These are phyloP conservation scores for Rhizopogon parksii DNA, from an alignment of 1,284 basidiomycete species.

Conservation along the genomic window DNA sequence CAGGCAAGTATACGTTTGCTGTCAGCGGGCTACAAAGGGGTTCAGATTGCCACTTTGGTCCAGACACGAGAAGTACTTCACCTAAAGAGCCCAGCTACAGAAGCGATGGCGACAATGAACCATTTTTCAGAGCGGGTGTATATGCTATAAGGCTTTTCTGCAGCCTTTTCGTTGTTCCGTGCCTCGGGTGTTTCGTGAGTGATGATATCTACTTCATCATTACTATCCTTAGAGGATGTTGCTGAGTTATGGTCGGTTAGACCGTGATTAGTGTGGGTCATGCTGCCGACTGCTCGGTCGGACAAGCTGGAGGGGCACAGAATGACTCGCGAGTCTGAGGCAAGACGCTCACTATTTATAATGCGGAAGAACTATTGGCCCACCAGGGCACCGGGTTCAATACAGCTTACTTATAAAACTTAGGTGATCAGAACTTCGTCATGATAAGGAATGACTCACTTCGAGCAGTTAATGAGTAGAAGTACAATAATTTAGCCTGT, in stretches of 20 bases:
- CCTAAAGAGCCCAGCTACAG: slow-evolving; percentile 61
- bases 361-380: no score
- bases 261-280: background rate
- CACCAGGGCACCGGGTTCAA: no score
- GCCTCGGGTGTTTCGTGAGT: background rate
- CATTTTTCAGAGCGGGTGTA: slow-evolving; percentile 58
- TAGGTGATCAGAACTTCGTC: no score
- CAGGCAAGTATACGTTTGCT: slow-evolving; percentile 72
- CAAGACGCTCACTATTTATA: no score
- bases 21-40: slow-evolving; percentile 51
- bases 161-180: background rate
- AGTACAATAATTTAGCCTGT: slow-evolving; percentile 5
- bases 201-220: background rate
- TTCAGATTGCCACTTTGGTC: background rate
- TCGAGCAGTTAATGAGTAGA: background rate
- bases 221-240: background rate
- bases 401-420: no score
- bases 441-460: no score
- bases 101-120: slow-evolving; percentile 54
- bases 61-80: slow-evolving; percentile 14
- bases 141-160: slow-evolving; percentile 40
- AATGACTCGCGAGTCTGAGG: no score
- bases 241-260: background rate
- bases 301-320: no score
- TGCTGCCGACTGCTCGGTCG: no score